Base-by-base conservation (phyloP, 495 filamentous ascomycete genomes). In the Arthonia radiata region DNA sequence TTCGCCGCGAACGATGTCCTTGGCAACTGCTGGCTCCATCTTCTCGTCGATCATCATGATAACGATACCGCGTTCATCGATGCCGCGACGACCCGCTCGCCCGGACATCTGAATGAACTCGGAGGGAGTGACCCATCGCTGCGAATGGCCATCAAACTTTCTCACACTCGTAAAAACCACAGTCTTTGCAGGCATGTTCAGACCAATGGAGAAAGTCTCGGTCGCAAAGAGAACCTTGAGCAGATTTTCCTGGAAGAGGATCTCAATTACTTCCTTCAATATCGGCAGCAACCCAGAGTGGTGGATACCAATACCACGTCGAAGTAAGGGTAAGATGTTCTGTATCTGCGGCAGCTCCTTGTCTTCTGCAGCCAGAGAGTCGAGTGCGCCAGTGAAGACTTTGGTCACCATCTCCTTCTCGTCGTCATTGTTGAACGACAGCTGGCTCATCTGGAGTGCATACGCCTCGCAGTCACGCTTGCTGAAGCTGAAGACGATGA, bases 51-150 rank as follows among this genome's bases (percentile, higher is more conserved):
- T 67, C 86, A 97, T 97, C 75, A 97, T 90, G 42, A 97, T 97
- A 38, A 94, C 86, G 42, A 97, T 90, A 61, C 86, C 86, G 30
- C 86, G 74, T 26, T 93, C 86, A 53, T 97, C 86, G 29, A 97
- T 72, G 52, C 86, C 86, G 63, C 86, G 64, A 58, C 86, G 73
- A 37, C 86, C 86, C 13, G 86, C 86, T 44, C 86, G 71, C 31
- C 86, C 86, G 15, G 86, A 90, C 86, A 97, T 97, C 42, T 97
- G 86, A 31, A 94, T 72, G 47, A 93, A 97, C 38, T 97, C 86
- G 12, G 82, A 93, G 2, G 86, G 78, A 1, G 79, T 90, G 15
- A 97, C 60, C 57, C 81, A 90, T 33, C 86, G 62, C 28, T 63
- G 59, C 18, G 59, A 55, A n/a, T 63, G 61, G 15, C 86, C 86